phyloP scores from a whole-genome alignment of 2,329 filamentous ascomycete genomes.

The Fusarium nodosum region DNA sequence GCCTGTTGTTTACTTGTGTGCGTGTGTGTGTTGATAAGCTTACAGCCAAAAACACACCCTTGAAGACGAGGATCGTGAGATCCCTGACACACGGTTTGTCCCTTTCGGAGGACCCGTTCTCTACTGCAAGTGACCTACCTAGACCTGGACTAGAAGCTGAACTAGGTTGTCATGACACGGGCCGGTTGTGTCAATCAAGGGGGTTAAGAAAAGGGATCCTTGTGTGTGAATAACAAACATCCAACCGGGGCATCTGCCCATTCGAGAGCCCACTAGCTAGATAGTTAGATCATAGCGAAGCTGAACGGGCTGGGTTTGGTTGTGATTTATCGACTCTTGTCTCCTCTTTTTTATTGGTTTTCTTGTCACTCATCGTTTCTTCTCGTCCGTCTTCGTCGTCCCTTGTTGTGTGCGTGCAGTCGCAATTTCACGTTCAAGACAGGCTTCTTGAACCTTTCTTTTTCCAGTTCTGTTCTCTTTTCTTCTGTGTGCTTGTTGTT shows the following conservation, averaged over 20 bases:
- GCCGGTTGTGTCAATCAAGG: constrained; percentile 33
- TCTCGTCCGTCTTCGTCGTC: constrained; percentile 33
- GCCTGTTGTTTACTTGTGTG: constrained; percentile 19
- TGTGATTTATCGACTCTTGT: constrained; percentile 30
- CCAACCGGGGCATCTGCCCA: constrained; percentile 29
- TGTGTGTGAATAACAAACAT: constrained; percentile 31
- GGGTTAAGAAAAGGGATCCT: constrained; percentile 32
- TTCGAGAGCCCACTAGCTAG: constrained; percentile 35
- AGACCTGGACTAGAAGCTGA: constrained; percentile 1
- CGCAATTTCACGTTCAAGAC: constrained; percentile 34
- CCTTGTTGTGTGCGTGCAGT: constrained; percentile 22
- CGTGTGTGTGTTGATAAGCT: constrained; percentile 4
- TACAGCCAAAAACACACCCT: constrained; percentile 17
- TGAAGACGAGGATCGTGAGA: constrained; percentile 26
- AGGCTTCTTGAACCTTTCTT: constrained; percentile 37
- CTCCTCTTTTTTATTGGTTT: constrained; percentile 42
- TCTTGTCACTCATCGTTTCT: constrained; percentile 23
- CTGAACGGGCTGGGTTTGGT: constrained; percentile 13
- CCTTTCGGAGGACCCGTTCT: constrained; percentile 36
- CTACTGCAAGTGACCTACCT: constrained; percentile 8
- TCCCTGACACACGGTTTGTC: constrained; percentile 31
- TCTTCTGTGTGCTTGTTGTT: constrained; percentile 7
- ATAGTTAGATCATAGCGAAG: constrained; percentile 41
- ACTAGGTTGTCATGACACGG: constrained; percentile 31
- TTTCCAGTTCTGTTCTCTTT: constrained; percentile 6